Percentiles rank a stretch among this genome's conserved stretches.
These are phyloP conservation scores for Fusarium solani-melongenae DNA, from an alignment of 2,329 filamentous ascomycete genomes.

Conservation along the genomic window DNA sequence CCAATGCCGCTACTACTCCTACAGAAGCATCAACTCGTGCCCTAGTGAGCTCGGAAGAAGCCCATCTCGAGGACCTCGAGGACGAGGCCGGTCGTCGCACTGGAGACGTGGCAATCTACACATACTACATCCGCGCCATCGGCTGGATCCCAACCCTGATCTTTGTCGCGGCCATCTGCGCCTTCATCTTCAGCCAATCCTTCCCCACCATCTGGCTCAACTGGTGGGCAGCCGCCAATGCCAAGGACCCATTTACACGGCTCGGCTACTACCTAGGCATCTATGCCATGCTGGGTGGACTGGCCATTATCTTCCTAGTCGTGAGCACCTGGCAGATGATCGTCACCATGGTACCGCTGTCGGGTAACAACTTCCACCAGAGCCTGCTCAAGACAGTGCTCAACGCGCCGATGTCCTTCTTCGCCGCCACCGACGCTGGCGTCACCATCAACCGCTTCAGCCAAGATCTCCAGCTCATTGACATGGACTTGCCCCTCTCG, in stretches of 20 bases:
- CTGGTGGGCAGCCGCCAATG: conserved; percentile 42
- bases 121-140: conserved; percentile 42
- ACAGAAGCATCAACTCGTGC: not conserved
- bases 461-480: conserved; percentile 53
- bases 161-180: conserved; percentile 36
- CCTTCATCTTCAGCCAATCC: conserved; percentile 39
- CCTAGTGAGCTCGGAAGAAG: not conserved
- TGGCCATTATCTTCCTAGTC: conserved; percentile 32
- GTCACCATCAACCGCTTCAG: conserved; percentile 52
- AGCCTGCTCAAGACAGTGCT: conserved; percentile 37
- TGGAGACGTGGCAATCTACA: conserved; percentile 34
- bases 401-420: conserved; percentile 49
- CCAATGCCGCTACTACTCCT: not conserved
- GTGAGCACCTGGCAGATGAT: conserved; percentile 41
- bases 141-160: conserved; percentile 39
- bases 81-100: conserved; percentile 24
- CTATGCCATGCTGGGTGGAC: conserved; percentile 33
- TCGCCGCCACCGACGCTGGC: conserved; percentile 48
- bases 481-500: conserved; percentile 48
- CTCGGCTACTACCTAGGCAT: conserved; percentile 39
- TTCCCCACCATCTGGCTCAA: conserved; percentile 45
- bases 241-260: conserved; percentile 16
- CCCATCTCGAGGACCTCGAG: conserved; percentile 5
- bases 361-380: conserved; percentile 36
- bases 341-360: conserved; percentile 40